Conservation (phyloP, 2,329 filamentous ascomycete genomes). For the Beauveria varroae region DNA sequence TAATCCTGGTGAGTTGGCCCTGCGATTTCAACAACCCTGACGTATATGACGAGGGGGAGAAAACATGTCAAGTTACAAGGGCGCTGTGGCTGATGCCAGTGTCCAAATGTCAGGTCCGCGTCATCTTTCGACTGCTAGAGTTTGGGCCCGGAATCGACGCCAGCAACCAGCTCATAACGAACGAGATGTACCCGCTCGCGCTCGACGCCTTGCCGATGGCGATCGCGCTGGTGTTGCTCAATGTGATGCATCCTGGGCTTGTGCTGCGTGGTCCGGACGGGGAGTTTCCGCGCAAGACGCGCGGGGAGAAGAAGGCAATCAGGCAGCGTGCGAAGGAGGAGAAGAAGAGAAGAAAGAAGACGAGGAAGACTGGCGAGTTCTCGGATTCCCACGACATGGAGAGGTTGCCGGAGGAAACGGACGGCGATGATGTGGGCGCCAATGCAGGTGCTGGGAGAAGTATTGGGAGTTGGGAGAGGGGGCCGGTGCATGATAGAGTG, state of each 20-base stretch:
- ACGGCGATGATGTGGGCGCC: background rate
- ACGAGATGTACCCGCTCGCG: slow-evolving; percentile 44
- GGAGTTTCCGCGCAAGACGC: slow-evolving; percentile 34
- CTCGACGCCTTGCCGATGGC: slow-evolving; percentile 51
- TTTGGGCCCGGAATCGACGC: slow-evolving; percentile 38
- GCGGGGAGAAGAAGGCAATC: slow-evolving; percentile 37
- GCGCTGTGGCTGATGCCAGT: slow-evolving; percentile 3
- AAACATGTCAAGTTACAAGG: too few species aligned
- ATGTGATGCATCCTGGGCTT: slow-evolving; percentile 39
- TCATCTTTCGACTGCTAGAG: slow-evolving; percentile 53
- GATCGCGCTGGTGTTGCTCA: slow-evolving; percentile 34
- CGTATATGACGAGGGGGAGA: too few species aligned
- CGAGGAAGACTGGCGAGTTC: slow-evolving; percentile 18
- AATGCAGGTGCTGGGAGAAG: background rate
- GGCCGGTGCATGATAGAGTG: background rate
- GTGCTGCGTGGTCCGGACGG: slow-evolving; percentile 37
- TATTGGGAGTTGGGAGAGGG: background rate
- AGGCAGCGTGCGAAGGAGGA: slow-evolving; percentile 28
- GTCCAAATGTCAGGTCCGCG: slow-evolving; percentile 35
- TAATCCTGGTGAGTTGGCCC: slow-evolving; percentile 27
- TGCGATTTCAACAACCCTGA: too few species aligned
- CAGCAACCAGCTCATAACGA: slow-evolving; percentile 36
- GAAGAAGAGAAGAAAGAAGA: slow-evolving; percentile 17
- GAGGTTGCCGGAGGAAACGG: background rate
- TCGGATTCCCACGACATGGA: background rate